Evolutionary conservation across 129 eudicot genomes (phyloP), one percentile per base, ranked within the genome.

Genomic region (Centaurea solstitialis): DNA sequence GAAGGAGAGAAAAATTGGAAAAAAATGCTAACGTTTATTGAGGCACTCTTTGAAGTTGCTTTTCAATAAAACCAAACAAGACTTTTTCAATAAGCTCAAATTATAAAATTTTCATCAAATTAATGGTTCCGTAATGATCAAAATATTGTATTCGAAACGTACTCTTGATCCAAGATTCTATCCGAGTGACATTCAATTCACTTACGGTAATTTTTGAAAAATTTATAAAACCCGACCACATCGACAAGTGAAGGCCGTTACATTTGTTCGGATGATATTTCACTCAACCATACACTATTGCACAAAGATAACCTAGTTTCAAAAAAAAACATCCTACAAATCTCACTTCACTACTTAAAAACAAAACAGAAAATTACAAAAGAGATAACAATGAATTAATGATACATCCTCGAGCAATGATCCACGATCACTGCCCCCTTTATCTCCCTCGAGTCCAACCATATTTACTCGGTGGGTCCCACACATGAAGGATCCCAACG

Each of bases 371-470:
- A 35, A 47, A 50, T 71, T 71, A 80, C 78, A 72, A 13, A 72
- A 35, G 21, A 35, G 15, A 80, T 61, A 26, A 73, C 53, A 73
- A 80, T 28, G 83, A 73, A 73, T 28, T 73, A 73, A 80, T 73
- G 68, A 72, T 73, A 80, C 84, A 75, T 18, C 38, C 39, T 23
- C 39, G 8, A 78, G 47, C 67, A 21, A 57, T 41, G 82, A 79
- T 33, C 37, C 37, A 33, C 37, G 37, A 33, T 68, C 75, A 38
- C 30, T 9, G 68, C 68, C 26, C 35, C 43, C 22, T 5, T 65
- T 65, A 9, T 18, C 68, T 15, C 4, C 18, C 21, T 21, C 11
- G 61, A 8, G 21, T 23, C 40, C 40, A 41, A 66, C 81, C 68
- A 75, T 76, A 74, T 76, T 35, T 69, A 82, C 81, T 53, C 67